These are phyloP conservation scores for Lanmaoa pseudosensibilis DNA, from an alignment of 768 basidiomycete species.

Conservation along the genomic window DNA sequence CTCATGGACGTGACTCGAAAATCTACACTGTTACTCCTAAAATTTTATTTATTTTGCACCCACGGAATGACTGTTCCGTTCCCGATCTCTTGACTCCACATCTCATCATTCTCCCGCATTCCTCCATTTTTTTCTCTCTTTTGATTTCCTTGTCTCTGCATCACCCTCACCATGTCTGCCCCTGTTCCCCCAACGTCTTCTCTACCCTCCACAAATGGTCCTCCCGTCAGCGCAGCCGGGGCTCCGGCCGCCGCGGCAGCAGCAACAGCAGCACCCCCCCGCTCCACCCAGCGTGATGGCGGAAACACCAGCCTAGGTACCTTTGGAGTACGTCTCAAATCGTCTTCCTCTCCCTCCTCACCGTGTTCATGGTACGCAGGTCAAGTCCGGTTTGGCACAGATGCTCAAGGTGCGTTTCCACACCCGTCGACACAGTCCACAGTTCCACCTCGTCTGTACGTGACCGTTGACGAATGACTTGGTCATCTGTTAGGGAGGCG, in stretches of 20 bases:
- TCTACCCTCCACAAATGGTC: conserved; percentile 4
- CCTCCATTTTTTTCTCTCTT: neutral
- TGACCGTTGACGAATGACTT: neutral
- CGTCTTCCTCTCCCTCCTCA: neutral
- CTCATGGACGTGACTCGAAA: neutral
- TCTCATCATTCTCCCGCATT: neutral
- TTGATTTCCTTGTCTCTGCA: neutral
- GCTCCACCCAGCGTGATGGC: conserved; percentile 50
- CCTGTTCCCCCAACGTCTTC: conserved; percentile 3
- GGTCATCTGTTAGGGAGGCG: conserved; percentile 56
- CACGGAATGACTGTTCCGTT: conserved; percentile 1
- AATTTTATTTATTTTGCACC: neutral
- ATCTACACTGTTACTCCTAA: neutral
- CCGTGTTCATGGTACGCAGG: conserved; percentile 42
- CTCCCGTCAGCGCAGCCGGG: neutral
- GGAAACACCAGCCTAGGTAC: conserved; percentile 65
- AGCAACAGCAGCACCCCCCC: conserved; percentile 43
- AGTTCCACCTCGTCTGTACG: neutral
- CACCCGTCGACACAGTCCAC: too few relatives aligned
- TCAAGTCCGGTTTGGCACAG: conserved; percentile 92
- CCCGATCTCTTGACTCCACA: neutral
- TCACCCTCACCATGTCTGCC: conserved; percentile 17
- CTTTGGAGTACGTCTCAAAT: conserved; percentile 53
- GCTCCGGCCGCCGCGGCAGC: neutral
- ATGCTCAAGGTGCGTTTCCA: conserved; percentile 78